A percentile compares a stretch with the other conserved stretches of the same genome.
These are phyloP conservation scores for Colletotrichum theobromicola DNA, from an alignment of 2,329 filamentous ascomycete species.

Conservation along the genomic window DNA sequence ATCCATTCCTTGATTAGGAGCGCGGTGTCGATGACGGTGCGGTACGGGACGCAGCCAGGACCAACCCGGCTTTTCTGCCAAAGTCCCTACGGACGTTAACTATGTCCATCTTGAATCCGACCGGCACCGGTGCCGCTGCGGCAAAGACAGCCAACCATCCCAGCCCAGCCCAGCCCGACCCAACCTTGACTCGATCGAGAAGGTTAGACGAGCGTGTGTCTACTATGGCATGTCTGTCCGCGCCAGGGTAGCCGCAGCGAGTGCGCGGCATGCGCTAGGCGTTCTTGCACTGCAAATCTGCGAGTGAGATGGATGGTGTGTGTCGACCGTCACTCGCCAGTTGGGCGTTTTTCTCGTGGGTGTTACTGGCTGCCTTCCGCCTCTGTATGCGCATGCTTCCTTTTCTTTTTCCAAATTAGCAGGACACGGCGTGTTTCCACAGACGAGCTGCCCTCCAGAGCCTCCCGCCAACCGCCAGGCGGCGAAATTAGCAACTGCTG, in stretches of 20 bases:
- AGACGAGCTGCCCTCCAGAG: not conserved
- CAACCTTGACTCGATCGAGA: conserved; percentile 9
- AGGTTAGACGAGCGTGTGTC: conserved; percentile 18
- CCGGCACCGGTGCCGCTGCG: not conserved
- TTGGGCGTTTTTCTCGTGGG: not conserved
- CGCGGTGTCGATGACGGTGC: not conserved
- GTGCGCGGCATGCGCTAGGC: conserved; percentile 20
- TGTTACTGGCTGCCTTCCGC: not conserved
- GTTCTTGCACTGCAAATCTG: not conserved
- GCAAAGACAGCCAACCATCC: not conserved
- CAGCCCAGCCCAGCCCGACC: not conserved
- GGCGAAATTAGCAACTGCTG: not conserved
- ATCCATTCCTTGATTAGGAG: not conserved
- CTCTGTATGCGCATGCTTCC: not conserved
- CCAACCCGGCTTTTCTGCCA: not conserved
- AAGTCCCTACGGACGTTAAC: not conserved
- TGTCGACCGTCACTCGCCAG: not conserved
- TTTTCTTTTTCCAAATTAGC: not conserved
- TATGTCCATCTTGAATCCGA: not conserved
- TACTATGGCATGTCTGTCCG: not conserved
- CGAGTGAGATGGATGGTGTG: not conserved
- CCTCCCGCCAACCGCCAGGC: not conserved
- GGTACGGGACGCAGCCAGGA: not conserved
- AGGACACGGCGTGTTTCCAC: not conserved
- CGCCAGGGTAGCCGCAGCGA: conserved; percentile 18